Evolutionary conservation across 2,329 filamentous ascomycete species (phyloP), one percentile per base, ranked within the genome.

Genomic region (Ampelomyces quisqualis): DNA sequence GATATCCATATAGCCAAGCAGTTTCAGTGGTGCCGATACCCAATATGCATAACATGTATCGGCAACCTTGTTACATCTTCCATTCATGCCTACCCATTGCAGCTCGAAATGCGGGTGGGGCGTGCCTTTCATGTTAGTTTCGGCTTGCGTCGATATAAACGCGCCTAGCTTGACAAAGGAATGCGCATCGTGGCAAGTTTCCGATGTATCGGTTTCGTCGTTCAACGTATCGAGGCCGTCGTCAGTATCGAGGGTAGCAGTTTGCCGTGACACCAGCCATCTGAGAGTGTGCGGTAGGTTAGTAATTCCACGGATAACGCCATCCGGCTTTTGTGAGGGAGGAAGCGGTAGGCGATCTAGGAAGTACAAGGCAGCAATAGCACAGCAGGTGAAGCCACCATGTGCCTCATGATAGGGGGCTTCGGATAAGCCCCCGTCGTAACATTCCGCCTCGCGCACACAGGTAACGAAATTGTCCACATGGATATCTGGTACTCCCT

Each of bases 11-110:
- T 77, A 55, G 10, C 54, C 58, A 10, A 69, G 55, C 3, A 64
- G 45, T 33, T 57, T 49, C 7, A 68, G 65, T 35, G 89, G 81
- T 2, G 81, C 89, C 3, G 78, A 77, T 0, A 88, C 88, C 93
- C 93, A 98, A 76, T 91, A 98, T 15, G 82, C 85, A 68, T 98
- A 98, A 70, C 93, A 98, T 0, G 93, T 97, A 69, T 98, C 93
- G 7, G 88, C 86, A 33, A 84, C 78, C 68, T 98, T 98, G 72
- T 95, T 96, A 64, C 81, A 83, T 34, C 93, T 82, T 18, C 93
- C 93, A 59, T 94, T 95, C 70, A 94, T 90, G 7, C 90, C 93
- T 1, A 88, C 78, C 58, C 77, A 79, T 7, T 72, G 68, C 26
- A 76, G 47, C 2, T 74, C 70, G n/a, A 75, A 68, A 50, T 84